Percentiles rank a stretch among this genome's conserved stretches.
Conservation (phyloP, 768 basidiomycete genomes). For the Auriscalpium microsporum region DNA sequence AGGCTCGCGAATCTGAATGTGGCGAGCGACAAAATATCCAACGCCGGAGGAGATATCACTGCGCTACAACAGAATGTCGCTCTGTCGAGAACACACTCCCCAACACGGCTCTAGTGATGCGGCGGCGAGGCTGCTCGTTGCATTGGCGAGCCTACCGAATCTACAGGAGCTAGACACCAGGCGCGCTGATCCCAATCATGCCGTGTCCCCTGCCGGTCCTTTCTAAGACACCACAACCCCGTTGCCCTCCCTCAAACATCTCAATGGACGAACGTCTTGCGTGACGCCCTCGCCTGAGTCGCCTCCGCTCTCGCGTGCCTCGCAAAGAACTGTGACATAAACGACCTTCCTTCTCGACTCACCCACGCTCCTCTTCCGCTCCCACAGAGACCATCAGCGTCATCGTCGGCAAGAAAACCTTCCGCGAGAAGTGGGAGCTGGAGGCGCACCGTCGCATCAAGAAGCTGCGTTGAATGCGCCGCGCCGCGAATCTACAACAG, state of each 20-base stretch:
- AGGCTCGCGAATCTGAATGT: constrained; percentile 54
- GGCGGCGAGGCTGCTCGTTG: constrained; percentile 3
- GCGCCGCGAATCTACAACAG: constrained; percentile 15
- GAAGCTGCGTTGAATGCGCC: constrained; percentile 17
- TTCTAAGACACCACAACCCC: constrained; percentile 9
- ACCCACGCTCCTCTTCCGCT: not conserved
- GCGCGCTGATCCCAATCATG: constrained; percentile 47
- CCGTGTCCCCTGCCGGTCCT: constrained; percentile 40
- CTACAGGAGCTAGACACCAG: constrained; percentile 9
- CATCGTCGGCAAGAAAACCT: constrained; percentile 58
- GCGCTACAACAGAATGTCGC: constrained; percentile 44
- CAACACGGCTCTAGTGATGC: constrained; percentile 16
- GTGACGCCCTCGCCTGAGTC: constrained; percentile 27
- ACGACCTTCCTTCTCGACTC: constrained; percentile 29
- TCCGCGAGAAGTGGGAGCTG: constrained; percentile 75
- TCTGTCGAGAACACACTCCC: constrained; percentile 64
- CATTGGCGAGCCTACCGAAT: constrained; percentile 7
- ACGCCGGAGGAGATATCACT: constrained; percentile 41
- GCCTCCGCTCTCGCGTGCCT: constrained; percentile 37
- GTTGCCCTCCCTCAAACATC: constrained; percentile 45
- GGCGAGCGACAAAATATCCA: constrained; percentile 57
- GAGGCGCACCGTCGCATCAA: constrained; percentile 50
- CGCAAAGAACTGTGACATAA: constrained; percentile 46
- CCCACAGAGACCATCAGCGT: constrained; percentile 21
- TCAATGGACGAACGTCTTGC: constrained; percentile 55